phyloP scores from a whole-genome alignment of 495 filamentous ascomycete species.

The Ascodesmis nigricans region DNA sequence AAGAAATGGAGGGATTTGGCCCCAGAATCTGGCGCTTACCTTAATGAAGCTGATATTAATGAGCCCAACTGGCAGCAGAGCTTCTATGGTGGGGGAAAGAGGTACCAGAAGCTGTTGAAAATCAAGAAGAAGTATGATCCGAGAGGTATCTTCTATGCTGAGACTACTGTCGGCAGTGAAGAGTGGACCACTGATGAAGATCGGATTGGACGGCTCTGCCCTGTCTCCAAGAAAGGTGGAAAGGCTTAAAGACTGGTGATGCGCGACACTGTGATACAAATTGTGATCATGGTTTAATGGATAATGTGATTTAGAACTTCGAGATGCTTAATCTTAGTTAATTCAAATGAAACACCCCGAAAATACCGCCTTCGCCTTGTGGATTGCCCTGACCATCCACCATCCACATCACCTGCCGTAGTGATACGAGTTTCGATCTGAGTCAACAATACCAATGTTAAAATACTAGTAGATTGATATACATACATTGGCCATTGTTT shows the following conservation, averaged over 20 bases:
- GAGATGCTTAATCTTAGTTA: no score
- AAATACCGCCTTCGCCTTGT: no score
- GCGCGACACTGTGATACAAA: background rate
- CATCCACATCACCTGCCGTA: no score
- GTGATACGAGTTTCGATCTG: no score
- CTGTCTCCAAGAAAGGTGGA: background rate
- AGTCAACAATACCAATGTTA: no score
- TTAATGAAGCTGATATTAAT: conserved; percentile 33
- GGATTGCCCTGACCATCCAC: no score
- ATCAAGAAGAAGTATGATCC: conserved; percentile 36
- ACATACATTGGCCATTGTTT: no score
- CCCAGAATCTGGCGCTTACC: conserved; percentile 27
- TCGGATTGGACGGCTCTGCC: conserved; percentile 11
- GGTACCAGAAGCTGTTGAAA: conserved; percentile 24
- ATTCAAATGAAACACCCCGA: no score
- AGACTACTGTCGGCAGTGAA: conserved; percentile 31
- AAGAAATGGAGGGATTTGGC: conserved; percentile 23
- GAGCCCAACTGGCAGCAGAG: conserved; percentile 41
- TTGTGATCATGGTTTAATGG: background rate
- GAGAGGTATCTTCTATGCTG: conserved; percentile 29
- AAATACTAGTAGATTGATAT: conserved; percentile 1
- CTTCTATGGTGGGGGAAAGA: conserved; percentile 34
- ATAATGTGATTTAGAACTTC: no score
- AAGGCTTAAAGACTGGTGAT: background rate
- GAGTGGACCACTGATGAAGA: conserved; percentile 20